Percentiles rank a stretch among this genome's conserved stretches.
Evolutionary conservation across 345 rosid species (phyloP).

Genomic region (Euphorbia pulcherrima): DNA sequence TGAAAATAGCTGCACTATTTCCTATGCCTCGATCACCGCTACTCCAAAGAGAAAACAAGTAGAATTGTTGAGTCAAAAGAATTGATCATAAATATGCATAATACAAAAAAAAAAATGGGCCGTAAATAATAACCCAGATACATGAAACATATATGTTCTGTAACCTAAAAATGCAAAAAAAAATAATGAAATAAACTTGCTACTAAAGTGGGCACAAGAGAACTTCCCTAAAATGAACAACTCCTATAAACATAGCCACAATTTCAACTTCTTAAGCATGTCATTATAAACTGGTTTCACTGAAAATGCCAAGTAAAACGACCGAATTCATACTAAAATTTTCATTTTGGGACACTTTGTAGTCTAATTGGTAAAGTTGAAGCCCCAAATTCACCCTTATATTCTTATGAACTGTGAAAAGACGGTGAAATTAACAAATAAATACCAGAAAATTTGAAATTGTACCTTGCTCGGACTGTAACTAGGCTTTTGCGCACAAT

Average conservation of each 20-base stretch:
- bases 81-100: background rate
- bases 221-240: too few species aligned
- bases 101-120: background rate
- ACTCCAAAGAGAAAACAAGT: background rate
- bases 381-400: background rate
- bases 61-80: background rate
- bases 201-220: too few species aligned
- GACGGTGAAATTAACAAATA: background rate
- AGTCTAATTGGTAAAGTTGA: background rate
- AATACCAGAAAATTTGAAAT: background rate
- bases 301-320: too few species aligned
- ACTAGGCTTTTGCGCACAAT: background rate
- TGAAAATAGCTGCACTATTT: constrained; percentile 35
- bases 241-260: too few species aligned
- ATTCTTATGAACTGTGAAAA: background rate
- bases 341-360: background rate
- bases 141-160: background rate
- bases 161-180: too few species aligned
- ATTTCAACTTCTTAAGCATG: too few species aligned
- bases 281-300: too few species aligned
- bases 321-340: too few species aligned
- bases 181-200: too few species aligned
- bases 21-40: constrained; percentile 31
- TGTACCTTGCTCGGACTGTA: constrained; percentile 3
- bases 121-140: too few species aligned